Conservation (phyloP, 192 early-diverging fungal genomes). For the Gigaspora rosea region DNA sequence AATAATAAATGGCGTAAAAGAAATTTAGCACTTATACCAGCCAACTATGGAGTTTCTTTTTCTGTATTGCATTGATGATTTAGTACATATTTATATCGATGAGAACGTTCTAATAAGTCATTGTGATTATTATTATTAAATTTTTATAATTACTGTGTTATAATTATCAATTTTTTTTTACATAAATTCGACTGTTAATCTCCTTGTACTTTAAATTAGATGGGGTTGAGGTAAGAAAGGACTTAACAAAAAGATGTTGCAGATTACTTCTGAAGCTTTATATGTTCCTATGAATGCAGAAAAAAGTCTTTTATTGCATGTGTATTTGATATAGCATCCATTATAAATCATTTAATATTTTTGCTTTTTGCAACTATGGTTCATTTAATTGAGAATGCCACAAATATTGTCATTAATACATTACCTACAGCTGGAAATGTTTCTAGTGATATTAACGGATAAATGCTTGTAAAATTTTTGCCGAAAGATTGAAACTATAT, state of each 20-base stretch:
- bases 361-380: not conserved
- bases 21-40: conserved; percentile 75
- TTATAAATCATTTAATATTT: no score
- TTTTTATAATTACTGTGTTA: no score
- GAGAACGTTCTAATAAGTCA: conserved; percentile 81
- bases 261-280: no score
- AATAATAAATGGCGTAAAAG: no score
- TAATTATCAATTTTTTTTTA: not conserved
- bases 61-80: conserved; percentile 68
- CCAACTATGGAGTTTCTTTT: conserved; percentile 84
- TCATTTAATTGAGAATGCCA: conserved; percentile 61
- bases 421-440: conserved; percentile 79
- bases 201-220: not conserved
- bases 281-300: conserved; percentile 64
- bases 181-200: not conserved
- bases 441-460: conserved; percentile 80
- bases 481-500: conserved; percentile 70
- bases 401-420: conserved; percentile 77
- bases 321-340: no score
- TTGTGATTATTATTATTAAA: no score
- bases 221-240: conserved; percentile 92
- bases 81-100: conserved; percentile 85
- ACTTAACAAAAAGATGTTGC: conserved; percentile 85
- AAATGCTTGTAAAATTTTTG: conserved; percentile 75
- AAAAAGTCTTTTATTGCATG: not conserved